phyloP scores from a whole-genome alignment of 2,329 filamentous ascomycete genomes.

The Pseudocercospora macadamiae region DNA sequence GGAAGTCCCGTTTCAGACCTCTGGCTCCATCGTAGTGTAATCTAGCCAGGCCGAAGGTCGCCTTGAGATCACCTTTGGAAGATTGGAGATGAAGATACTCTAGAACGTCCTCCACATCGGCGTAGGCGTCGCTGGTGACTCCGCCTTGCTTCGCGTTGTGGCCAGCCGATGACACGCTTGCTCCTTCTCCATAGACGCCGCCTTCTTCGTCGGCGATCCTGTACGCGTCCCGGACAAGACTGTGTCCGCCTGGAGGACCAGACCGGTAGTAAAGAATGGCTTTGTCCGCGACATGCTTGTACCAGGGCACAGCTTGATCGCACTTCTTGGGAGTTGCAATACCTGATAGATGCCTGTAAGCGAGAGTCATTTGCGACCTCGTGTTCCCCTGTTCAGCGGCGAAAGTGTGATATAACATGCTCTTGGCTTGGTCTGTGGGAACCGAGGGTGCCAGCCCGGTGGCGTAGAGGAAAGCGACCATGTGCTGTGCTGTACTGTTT shows the following conservation, averaged over 20 bases:
- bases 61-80: slow-evolving; percentile 84
- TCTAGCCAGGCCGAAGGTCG: slow-evolving; percentile 81
- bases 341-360: slow-evolving; percentile 80
- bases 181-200: slow-evolving; percentile 92
- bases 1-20: slow-evolving; percentile 72
- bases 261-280: slow-evolving; percentile 85
- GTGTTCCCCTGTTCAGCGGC: slow-evolving; percentile 82
- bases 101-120: slow-evolving; percentile 87
- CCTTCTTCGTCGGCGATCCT: slow-evolving; percentile 88
- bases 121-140: slow-evolving; percentile 77
- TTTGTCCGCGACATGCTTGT: slow-evolving; percentile 92
- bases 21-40: slow-evolving; percentile 87
- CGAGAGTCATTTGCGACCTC: slow-evolving; percentile 90
- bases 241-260: slow-evolving; percentile 84
- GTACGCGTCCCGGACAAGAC: slow-evolving; percentile 76
- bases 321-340: slow-evolving; percentile 86
- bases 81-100: slow-evolving; percentile 92
- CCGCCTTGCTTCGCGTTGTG: slow-evolving; percentile 75
- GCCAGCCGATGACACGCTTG: slow-evolving; percentile 85
- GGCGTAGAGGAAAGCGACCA: slow-evolving; percentile 94
- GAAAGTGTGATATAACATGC: slow-evolving; percentile 91
- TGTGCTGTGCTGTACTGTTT: slow-evolving; percentile 91
- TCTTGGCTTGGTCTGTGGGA: slow-evolving; percentile 83
- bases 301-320: slow-evolving; percentile 81
- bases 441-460: slow-evolving; percentile 85